Percentiles rank a stretch among this genome's conserved stretches.
phyloP scores from a whole-genome alignment of 2,329 filamentous ascomycete genomes.

The Ceratocystis albifundus region DNA sequence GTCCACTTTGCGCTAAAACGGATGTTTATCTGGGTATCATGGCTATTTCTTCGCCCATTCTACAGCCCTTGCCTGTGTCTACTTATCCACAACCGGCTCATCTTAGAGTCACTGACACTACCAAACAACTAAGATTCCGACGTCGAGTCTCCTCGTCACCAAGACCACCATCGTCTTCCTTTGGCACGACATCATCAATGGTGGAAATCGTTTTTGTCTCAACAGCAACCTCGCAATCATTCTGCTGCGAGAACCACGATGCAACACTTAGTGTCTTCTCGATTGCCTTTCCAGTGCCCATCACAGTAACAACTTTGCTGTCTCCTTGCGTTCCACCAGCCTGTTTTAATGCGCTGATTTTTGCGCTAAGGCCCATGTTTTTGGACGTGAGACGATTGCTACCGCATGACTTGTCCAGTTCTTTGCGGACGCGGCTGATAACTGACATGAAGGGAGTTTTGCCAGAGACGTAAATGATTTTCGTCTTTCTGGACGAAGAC shows the following conservation, averaged over 20 bases:
- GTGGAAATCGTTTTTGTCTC: slow-evolving; percentile 52
- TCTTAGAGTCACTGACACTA: slow-evolving; percentile 38
- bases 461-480: slow-evolving; percentile 52
- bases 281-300: slow-evolving; percentile 57
- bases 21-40: slow-evolving; percentile 8
- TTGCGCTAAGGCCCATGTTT: slow-evolving; percentile 36
- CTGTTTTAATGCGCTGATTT: slow-evolving; percentile 32
- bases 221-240: slow-evolving; percentile 41
- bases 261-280: slow-evolving; percentile 51
- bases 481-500: slow-evolving; percentile 35
- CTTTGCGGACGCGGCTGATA: slow-evolving; percentile 52
- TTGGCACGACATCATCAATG: slow-evolving; percentile 51
- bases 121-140: slow-evolving; percentile 41
- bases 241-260: slow-evolving; percentile 41
- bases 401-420: slow-evolving; percentile 44
- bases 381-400: slow-evolving; percentile 26
- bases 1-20: neutral
- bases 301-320: slow-evolving; percentile 40
- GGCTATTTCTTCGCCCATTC: neutral
- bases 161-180: slow-evolving; percentile 30
- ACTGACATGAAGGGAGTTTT: slow-evolving; percentile 56
- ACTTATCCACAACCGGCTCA: slow-evolving; percentile 28
- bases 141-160: slow-evolving; percentile 33
- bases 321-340: slow-evolving; percentile 24
- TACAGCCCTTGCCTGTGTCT: neutral